phyloP scores from a whole-genome alignment of 1,284 basidiomycete genomes.

The Gastroboletus turbinatus region DNA sequence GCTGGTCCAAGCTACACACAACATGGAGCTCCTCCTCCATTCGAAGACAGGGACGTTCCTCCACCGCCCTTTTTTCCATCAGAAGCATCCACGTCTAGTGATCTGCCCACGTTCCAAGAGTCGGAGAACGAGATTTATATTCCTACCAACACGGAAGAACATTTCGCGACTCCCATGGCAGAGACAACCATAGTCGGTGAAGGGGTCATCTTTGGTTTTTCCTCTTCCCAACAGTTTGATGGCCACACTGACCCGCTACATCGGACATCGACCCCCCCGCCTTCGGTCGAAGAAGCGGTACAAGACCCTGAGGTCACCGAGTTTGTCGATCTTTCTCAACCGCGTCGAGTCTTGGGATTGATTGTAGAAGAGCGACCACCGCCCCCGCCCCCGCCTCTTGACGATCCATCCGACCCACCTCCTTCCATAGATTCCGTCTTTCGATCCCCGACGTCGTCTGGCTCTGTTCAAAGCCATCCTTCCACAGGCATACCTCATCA shows the following conservation, averaged over 20 bases:
- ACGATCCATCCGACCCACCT: slow-evolving; percentile 82
- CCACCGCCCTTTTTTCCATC: slow-evolving; percentile 74
- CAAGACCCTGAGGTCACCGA: slow-evolving; percentile 65
- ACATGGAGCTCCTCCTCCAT: slow-evolving; percentile 70
- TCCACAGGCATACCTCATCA: slow-evolving; percentile 36
- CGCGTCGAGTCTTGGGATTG: slow-evolving; percentile 56
- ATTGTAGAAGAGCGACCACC: slow-evolving; percentile 56
- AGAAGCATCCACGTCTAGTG: slow-evolving; percentile 58
- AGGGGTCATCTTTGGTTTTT: slow-evolving; percentile 71
- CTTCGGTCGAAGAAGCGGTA: slow-evolving; percentile 67
- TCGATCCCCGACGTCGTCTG: slow-evolving; percentile 51
- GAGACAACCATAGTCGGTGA: slow-evolving; percentile 58
- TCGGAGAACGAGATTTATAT: slow-evolving; percentile 72
- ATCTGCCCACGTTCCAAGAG: slow-evolving; percentile 73
- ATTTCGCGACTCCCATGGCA: slow-evolving; percentile 36
- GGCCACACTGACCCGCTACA: slow-evolving; percentile 68
- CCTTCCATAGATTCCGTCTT: slow-evolving; percentile 81
- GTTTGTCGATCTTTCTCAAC: slow-evolving; percentile 56
- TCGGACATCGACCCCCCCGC: slow-evolving; percentile 62
- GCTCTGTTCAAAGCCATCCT: slow-evolving; percentile 42
- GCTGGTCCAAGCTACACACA: slow-evolving; percentile 69
- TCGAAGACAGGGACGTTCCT: slow-evolving; percentile 72
- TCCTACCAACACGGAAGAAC: slow-evolving; percentile 45
- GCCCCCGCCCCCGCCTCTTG: slow-evolving; percentile 77
- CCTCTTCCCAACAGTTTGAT: slow-evolving; percentile 68